Evolutionary conservation across 73 alveolate species (phyloP), one percentile per base, ranked within the genome.

Genomic region (Blepharisma japonicum): DNA sequence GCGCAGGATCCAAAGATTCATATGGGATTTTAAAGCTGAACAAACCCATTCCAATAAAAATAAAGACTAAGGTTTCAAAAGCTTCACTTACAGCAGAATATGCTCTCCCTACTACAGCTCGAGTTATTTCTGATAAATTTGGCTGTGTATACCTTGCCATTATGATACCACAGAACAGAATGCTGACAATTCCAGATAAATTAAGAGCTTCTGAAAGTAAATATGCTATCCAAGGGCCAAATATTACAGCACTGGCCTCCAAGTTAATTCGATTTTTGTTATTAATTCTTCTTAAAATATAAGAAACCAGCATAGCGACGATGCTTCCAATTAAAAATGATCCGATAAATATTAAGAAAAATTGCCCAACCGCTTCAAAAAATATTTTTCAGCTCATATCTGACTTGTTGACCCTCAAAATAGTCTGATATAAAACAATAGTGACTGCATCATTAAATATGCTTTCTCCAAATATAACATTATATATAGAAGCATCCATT

Each of bases 201-300:
- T 86, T 83, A 18, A 81, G 81, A 25, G 94, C 97, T 68, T 93
- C 94, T 23, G 97, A 94, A 5, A 93, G 78, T 56, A 93, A 72
- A 68, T 93, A 93, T 48, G 91, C 48, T 9, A 93, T 93, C 97
- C 97, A 93, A 7, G 98, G 98, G 45, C 96, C 88, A 20, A 93
- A 48, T 7, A 89, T 85, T 90, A 92, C 87, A 54, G 92, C 84
- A 38, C 91, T 71, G 0, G 92, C 86, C 67, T 93, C 98, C 42
- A 80, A 48, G 49, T 85, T 86, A 9, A n/a, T 6, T 18, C 42
- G 77, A 53, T 46, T 20, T 66, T 56, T 23, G 46, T 32, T 66
- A 18, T 53, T 21, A 14, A 45, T 54, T 6, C 82, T 81, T 80
- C 81, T 85, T 51, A 86, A 45, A 11, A 89, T 67, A 39, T 9